These are phyloP conservation scores for Leccinum sublutescens DNA, from an alignment of 768 basidiomycete genomes.

Conservation along the genomic window DNA sequence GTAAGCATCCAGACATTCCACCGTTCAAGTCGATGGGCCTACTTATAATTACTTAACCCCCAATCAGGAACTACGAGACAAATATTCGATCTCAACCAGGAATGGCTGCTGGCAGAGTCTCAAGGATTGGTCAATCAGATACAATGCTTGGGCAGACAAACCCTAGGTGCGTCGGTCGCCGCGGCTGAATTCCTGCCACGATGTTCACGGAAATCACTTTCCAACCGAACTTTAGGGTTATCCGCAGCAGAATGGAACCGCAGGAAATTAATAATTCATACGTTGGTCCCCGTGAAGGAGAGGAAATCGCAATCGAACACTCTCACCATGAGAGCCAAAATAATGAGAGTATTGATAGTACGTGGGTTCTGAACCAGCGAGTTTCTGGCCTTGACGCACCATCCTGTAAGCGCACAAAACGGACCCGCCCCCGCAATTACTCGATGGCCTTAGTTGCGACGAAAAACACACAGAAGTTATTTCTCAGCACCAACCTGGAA, in stretches of 20 bases:
- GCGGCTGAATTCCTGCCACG: background rate
- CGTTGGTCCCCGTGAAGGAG: background rate
- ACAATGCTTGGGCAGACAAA: background rate
- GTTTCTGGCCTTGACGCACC: background rate
- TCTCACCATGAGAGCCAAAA: background rate
- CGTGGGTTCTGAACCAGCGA: background rate
- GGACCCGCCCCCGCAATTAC: background rate
- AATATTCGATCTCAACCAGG: background rate
- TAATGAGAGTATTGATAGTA: background rate
- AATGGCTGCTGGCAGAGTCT: background rate
- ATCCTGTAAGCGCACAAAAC: background rate
- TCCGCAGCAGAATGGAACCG: background rate
- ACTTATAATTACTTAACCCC: background rate
- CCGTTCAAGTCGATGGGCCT: background rate
- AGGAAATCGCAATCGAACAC: background rate
- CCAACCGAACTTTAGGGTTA: background rate
- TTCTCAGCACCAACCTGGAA: background rate
- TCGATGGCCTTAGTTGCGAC: conserved; percentile 1
- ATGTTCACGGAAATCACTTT: background rate
- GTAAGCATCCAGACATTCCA: background rate
- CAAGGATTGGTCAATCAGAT: background rate
- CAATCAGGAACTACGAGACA: background rate
- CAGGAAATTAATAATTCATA: background rate
- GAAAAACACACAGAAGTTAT: background rate
- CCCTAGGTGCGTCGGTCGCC: background rate